Conservation (phyloP, 2,329 filamentous ascomycete genomes). For the Arthrobotrys musiformis region DNA sequence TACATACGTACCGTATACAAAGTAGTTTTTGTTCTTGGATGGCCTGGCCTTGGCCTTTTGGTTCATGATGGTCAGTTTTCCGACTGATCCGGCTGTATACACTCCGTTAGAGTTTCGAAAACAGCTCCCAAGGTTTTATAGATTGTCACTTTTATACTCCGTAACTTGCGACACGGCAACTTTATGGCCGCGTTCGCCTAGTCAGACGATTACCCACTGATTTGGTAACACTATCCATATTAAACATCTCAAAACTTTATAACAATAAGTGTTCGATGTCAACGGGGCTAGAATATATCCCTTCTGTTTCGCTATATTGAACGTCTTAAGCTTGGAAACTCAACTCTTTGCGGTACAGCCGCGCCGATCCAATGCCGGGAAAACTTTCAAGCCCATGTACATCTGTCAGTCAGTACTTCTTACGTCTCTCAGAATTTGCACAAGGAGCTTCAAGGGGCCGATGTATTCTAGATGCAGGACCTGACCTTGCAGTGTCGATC, state of each 20-base stretch:
- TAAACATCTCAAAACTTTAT: constrained; percentile 1
- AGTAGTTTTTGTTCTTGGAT: background rate
- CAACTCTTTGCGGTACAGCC: constrained; percentile 6
- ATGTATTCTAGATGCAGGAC: constrained; percentile 43
- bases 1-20: background rate
- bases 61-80: constrained; percentile 33
- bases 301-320: background rate
- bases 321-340: background rate
- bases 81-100: constrained; percentile 43
- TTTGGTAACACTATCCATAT: constrained; percentile 5
- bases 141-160: constrained; percentile 31
- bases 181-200: constrained; percentile 38
- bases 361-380: constrained; percentile 30
- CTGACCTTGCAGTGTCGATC: constrained; percentile 44
- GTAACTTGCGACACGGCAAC: constrained; percentile 42
- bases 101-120: constrained; percentile 7
- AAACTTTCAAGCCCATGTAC: constrained; percentile 12
- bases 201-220: background rate
- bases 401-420: background rate
- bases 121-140: constrained; percentile 1
- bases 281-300: background rate
- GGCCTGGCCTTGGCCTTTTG: constrained; percentile 9
- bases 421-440: constrained; percentile 3
- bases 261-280: background rate
- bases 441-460: background rate